phyloP scores from a whole-genome alignment of 805 yeast genomes.

The Priceomyces carsonii region DNA sequence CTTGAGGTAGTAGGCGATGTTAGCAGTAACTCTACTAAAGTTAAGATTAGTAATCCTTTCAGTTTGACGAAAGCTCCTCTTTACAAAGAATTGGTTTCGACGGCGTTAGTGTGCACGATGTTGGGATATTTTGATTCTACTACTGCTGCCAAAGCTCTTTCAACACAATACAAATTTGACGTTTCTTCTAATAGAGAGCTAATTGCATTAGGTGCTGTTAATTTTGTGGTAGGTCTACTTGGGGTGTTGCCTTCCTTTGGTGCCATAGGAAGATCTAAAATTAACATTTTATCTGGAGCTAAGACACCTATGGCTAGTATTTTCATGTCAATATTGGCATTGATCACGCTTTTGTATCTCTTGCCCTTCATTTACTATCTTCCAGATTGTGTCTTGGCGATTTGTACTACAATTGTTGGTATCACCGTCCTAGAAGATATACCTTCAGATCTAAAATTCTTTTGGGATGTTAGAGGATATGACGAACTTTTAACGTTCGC shows the following conservation, averaged over 20 bases:
- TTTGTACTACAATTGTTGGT: constrained; percentile 43
- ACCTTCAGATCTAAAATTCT: constrained; percentile 34
- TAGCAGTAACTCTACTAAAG: constrained; percentile 1
- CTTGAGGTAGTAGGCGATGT: constrained; percentile 32
- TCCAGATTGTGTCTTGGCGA: constrained; percentile 36
- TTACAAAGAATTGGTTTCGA: constrained; percentile 24
- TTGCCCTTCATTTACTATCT: constrained; percentile 25
- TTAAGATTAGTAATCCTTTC: constrained; percentile 24
- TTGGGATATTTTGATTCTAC: constrained; percentile 37
- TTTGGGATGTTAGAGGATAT: constrained; percentile 30
- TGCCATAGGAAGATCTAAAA: constrained; percentile 37
- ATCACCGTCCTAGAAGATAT: constrained; percentile 49
- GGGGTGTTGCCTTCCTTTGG: constrained; percentile 39
- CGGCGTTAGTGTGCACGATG: constrained; percentile 33
- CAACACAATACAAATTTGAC: constrained; percentile 31
- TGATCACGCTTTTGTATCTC: constrained; percentile 23
- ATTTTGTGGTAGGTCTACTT: constrained; percentile 25
- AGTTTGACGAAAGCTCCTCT: constrained; percentile 16
- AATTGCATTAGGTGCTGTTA: constrained; percentile 32
- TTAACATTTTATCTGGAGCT: constrained; percentile 48
- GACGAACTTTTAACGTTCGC: constrained; percentile 27
- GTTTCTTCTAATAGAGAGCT: constrained; percentile 34
- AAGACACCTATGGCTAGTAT: constrained; percentile 41
- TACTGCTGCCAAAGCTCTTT: constrained; percentile 34
- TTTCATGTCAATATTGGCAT: constrained; percentile 28